Conservation (phyloP, 495 filamentous ascomycete species). For the Penicillium ochrochloron region DNA sequence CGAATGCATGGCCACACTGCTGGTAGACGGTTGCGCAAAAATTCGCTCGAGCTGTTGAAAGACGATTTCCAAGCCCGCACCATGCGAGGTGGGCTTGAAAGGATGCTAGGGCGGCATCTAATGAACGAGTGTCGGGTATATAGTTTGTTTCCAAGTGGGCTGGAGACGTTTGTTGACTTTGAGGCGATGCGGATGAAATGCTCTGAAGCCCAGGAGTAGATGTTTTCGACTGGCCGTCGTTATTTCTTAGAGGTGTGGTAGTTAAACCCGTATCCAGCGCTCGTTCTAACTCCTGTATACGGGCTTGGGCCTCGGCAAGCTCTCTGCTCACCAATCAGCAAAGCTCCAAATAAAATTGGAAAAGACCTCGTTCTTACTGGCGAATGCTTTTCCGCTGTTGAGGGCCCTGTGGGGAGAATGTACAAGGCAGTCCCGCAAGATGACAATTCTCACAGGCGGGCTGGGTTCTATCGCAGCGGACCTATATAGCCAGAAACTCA, state of each 20-base stretch:
- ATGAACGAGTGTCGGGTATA: background rate
- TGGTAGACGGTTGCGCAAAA: conserved; percentile 27
- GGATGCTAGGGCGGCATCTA: conserved; percentile 26
- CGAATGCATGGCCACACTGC: background rate
- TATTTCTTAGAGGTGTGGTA: background rate
- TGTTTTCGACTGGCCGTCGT: background rate
- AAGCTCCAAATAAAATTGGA: background rate
- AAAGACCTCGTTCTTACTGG: background rate
- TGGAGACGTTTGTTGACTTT: background rate
- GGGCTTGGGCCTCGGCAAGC: background rate
- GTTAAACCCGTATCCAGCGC: background rate
- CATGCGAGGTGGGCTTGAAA: conserved; percentile 31
- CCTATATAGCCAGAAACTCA: background rate
- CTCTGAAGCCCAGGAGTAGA: background rate
- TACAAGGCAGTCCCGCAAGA: background rate
- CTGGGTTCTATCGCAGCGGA: background rate
- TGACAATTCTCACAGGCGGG: background rate
- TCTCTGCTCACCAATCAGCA: background rate
- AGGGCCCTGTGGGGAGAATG: background rate
- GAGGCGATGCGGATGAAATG: background rate
- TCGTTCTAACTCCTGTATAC: background rate
- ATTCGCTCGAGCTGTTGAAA: conserved; percentile 21
- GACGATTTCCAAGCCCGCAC: conserved; percentile 29
- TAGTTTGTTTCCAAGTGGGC: background rate
- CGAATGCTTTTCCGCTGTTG: background rate